phyloP scores from a whole-genome alignment of 192 early-diverging fungal species.

The Funneliformis geosporum region DNA sequence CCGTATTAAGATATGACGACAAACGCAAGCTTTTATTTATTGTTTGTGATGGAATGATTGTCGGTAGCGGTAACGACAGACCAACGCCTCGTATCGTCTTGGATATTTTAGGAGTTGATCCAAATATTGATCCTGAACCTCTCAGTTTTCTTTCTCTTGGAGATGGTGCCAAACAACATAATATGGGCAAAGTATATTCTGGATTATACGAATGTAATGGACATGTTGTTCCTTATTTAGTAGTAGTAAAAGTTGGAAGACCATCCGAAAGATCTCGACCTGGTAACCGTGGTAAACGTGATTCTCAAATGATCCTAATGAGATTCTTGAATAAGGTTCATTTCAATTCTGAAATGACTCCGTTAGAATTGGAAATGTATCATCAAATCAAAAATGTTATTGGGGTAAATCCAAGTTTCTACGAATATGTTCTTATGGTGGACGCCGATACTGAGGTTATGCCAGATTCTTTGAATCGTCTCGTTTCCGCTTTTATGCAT shows the following conservation, averaged over 20 bases:
- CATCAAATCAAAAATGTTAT: constrained; percentile 99
- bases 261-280: constrained; percentile 84
- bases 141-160: constrained; percentile 86
- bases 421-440: constrained; percentile 97
- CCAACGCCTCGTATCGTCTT: constrained; percentile 96
- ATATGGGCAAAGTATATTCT: constrained; percentile 96
- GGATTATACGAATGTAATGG: constrained; percentile 93
- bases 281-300: constrained; percentile 98
- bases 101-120: constrained; percentile 92
- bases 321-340: constrained; percentile 96
- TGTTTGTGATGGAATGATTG: constrained; percentile 95
- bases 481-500: constrained; percentile 88
- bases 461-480: constrained; percentile 87
- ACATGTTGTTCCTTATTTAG: constrained; percentile 93
- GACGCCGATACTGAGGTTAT: constrained; percentile 96
- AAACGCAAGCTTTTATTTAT: constrained; percentile 97
- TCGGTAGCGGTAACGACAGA: constrained; percentile 94
- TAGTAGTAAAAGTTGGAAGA: constrained; percentile 93
- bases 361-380: constrained; percentile 96
- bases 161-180: constrained; percentile 91
- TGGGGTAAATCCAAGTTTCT: constrained; percentile 93
- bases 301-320: constrained; percentile 99
- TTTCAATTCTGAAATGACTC: constrained; percentile 91
- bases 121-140: constrained; percentile 80
- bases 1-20: constrained; percentile 90